A percentile compares a stretch with the other conserved stretches of the same genome.
These are phyloP conservation scores for Botrytis aclada DNA, from an alignment of 2,329 filamentous ascomycete species.

Conservation along the genomic window DNA sequence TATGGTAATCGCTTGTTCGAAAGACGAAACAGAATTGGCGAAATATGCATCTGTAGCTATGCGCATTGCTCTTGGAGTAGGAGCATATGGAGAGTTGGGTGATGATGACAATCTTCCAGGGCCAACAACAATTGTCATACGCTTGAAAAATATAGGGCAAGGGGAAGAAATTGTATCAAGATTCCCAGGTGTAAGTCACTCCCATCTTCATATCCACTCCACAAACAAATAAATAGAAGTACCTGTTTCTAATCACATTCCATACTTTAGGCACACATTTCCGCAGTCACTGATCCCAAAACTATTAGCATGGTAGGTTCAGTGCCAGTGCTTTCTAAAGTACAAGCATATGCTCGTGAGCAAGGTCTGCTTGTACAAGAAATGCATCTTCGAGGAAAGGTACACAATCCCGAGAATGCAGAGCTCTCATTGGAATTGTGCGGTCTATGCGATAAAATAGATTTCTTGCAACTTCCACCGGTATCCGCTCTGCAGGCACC, in stretches of 20 bases:
- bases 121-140: constrained; percentile 16
- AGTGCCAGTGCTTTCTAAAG: neutral
- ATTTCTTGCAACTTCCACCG: neutral
- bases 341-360: constrained; percentile 12
- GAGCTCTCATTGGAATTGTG: constrained; percentile 14
- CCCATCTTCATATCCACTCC: neutral
- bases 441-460: neutral
- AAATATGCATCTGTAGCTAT: constrained; percentile 13
- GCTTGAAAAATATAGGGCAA: constrained; percentile 19
- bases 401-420: constrained; percentile 22
- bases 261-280: neutral
- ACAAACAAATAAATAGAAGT: rapidly evolving
- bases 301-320: constrained; percentile 21
- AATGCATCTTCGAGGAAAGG: constrained; percentile 22
- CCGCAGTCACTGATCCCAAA: constrained; percentile 19
- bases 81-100: constrained; percentile 20
- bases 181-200: constrained; percentile 17
- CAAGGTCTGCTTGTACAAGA: constrained; percentile 17
- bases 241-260: neutral
- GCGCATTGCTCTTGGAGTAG: constrained; percentile 20
- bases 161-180: constrained; percentile 15
- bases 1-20: constrained; percentile 16
- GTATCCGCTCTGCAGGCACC: neutral
- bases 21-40: constrained; percentile 20
- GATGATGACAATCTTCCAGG: constrained; percentile 18